Evolutionary conservation across 257 asterid genomes (phyloP).

Genomic region (Datura wrightii): DNA sequence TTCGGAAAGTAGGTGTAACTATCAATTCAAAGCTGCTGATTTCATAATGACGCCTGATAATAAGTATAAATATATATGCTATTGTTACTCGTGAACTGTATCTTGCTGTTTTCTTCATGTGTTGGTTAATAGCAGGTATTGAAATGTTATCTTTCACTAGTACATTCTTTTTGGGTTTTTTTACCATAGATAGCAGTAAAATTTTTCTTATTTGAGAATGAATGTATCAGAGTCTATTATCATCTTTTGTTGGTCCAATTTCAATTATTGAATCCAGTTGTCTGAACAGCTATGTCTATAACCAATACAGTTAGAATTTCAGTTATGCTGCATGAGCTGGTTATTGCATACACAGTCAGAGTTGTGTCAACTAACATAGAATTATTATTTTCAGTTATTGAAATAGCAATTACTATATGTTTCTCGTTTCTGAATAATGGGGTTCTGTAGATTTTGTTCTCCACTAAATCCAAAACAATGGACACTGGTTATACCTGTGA

Average conservation of each 20-base stretch:
- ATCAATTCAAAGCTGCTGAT: conserved; percentile 17
- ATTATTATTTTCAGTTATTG: background rate
- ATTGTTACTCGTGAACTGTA: background rate
- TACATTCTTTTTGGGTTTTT: background rate
- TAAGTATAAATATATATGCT: background rate
- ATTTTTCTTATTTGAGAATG: background rate
- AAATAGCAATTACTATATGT: background rate
- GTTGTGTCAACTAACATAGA: background rate
- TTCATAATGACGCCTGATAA: background rate
- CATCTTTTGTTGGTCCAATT: conserved; percentile 11
- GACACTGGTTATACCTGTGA: background rate
- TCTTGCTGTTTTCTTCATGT: conserved; percentile 21
- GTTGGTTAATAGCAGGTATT: background rate
- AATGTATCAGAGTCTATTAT: background rate
- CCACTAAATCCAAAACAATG: background rate
- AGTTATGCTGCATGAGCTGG: conserved; percentile 9
- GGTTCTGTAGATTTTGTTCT: background rate
- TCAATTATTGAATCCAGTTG: background rate
- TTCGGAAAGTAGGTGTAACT: background rate
- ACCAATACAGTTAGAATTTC: background rate
- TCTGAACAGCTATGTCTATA: background rate
- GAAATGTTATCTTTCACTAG: background rate
- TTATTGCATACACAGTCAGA: background rate
- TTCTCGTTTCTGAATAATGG: background rate
- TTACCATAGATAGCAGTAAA: background rate